phyloP scores from a whole-genome alignment of 2,329 filamentous ascomycete species.

The Hymenoscyphus occultus region DNA sequence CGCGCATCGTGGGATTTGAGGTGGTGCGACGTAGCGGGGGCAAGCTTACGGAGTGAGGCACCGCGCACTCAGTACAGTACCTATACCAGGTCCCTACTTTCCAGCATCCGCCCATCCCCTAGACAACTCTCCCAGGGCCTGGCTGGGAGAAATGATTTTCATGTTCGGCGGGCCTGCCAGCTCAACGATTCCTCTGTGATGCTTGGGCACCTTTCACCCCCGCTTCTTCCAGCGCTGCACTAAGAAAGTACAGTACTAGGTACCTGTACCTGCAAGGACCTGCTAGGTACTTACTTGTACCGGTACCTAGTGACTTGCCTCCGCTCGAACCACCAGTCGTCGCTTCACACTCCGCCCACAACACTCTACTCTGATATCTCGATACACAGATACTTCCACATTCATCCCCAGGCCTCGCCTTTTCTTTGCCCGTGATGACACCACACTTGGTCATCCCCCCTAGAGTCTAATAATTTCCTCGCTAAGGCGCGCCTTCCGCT shows the following conservation, averaged over 20 bases:
- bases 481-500: slow-evolving; percentile 15
- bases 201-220: background rate
- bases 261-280: background rate
- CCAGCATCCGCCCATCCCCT: background rate
- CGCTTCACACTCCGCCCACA: background rate
- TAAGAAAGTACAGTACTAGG: background rate
- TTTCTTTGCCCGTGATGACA: background rate
- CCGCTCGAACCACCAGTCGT: slow-evolving; percentile 1
- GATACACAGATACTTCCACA: background rate
- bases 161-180: background rate
- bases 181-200: background rate
- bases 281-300: background rate
- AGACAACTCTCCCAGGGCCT: background rate
- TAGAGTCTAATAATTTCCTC: background rate
- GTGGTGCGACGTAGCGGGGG: slow-evolving; percentile 3
- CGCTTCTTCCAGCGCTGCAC: background rate
- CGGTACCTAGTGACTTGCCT: too few relatives aligned
- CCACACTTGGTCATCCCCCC: background rate
- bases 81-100: background rate
- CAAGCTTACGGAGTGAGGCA: background rate
- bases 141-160: background rate
- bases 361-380: background rate
- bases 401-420: background rate
- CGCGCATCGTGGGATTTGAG: background rate
- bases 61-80: too few relatives aligned